phyloP scores from a whole-genome alignment of 305 asterid species.

The Fraxinus albicans region DNA sequence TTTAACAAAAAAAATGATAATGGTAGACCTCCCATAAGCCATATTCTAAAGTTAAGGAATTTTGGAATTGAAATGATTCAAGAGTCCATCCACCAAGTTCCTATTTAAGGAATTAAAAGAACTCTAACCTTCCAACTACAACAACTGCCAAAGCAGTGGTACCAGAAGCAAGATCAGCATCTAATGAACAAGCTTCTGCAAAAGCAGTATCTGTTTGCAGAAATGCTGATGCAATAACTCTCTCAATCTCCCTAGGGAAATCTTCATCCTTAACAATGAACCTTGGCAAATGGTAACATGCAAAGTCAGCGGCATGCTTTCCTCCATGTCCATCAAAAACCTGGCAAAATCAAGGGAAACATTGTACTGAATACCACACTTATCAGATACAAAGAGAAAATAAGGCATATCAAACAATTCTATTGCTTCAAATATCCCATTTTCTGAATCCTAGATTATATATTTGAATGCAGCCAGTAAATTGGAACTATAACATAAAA shows the following conservation, averaged over 20 bases:
- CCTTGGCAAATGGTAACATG: constrained; percentile 76
- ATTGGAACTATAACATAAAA: neutral
- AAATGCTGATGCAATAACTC: constrained; percentile 75
- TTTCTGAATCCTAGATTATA: neutral
- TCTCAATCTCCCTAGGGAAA: constrained; percentile 71
- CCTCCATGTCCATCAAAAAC: constrained; percentile 99
- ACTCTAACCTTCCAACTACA: constrained; percentile 74
- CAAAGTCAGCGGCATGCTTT: constrained; percentile 95
- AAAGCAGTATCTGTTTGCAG: constrained; percentile 82
- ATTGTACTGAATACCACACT: neutral
- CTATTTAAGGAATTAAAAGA: neutral
- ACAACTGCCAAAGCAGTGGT: constrained; percentile 97
- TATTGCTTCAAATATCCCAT: neutral
- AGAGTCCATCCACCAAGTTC: neutral
- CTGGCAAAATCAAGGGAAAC: constrained; percentile 32
- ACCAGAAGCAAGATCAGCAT: constrained; percentile 92
- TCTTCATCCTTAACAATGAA: constrained; percentile 66
- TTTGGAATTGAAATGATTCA: neutral
- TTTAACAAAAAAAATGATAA: neutral
- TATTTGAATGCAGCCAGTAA: neutral
- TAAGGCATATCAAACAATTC: neutral
- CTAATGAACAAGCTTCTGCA: constrained; percentile 80
- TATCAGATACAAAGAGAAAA: neutral
- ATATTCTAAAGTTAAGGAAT: neutral
- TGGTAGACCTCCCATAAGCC: neutral